phyloP scores from a whole-genome alignment of 768 basidiomycete genomes.

The Trametes elegans region DNA sequence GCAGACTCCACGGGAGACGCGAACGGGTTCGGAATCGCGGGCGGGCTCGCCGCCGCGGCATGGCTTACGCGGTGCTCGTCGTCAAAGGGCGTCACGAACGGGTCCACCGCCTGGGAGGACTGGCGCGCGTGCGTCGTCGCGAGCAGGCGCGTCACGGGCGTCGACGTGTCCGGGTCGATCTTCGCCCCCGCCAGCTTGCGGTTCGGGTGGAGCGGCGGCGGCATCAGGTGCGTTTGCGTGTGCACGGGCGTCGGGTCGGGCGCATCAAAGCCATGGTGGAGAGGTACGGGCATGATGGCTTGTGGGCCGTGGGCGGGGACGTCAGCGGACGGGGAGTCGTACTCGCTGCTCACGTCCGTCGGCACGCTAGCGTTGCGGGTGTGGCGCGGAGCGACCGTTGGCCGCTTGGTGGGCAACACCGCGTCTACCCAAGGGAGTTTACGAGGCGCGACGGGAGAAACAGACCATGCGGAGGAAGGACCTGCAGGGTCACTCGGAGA shows the following conservation, averaged over 20 bases:
- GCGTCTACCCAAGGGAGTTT: slow-evolving; percentile 24
- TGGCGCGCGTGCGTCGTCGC: slow-evolving; percentile 42
- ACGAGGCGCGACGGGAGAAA: slow-evolving; percentile 33
- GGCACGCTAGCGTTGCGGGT: slow-evolving; percentile 18
- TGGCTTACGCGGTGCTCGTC: slow-evolving; percentile 48
- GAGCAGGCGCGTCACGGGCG: slow-evolving; percentile 44
- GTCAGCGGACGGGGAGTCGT: slow-evolving; percentile 2
- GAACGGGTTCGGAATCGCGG: slow-evolving; percentile 10
- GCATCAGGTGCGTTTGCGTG: slow-evolving; percentile 18
- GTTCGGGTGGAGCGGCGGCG: slow-evolving; percentile 15
- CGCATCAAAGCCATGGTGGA: slow-evolving; percentile 40
- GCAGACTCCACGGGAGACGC: slow-evolving; percentile 5
- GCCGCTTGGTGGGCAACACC: slow-evolving; percentile 14
- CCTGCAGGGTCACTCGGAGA: slow-evolving; percentile 19
- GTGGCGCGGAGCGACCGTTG: slow-evolving; percentile 14
- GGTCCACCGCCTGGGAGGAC: slow-evolving; percentile 43
- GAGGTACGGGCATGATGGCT: slow-evolving; percentile 34
- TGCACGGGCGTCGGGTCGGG: slow-evolving; percentile 19
- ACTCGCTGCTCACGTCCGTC: slow-evolving; percentile 4
- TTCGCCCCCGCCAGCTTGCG: slow-evolving; percentile 4
- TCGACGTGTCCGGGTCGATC: slow-evolving; percentile 25
- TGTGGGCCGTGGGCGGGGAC: slow-evolving; percentile 22
- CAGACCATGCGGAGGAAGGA: slow-evolving; percentile 32
- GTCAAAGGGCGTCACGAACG: slow-evolving; percentile 80
- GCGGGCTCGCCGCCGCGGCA: background rate